phyloP scores from a whole-genome alignment of 306 rosid species.

The Lathyrus aphaca region DNA sequence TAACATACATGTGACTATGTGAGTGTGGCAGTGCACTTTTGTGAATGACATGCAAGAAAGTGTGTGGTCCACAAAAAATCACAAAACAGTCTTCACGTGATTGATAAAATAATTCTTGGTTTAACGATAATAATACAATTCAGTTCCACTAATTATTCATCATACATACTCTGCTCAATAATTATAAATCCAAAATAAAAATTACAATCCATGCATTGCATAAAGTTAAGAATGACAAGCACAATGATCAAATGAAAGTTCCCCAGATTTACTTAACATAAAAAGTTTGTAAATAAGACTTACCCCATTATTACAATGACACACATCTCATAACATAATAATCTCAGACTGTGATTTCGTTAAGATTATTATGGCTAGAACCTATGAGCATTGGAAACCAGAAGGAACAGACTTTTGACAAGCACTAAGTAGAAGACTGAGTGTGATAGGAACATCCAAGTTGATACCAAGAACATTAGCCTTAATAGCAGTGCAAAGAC shows the following conservation, averaged over 20 bases:
- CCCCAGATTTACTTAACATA: background rate
- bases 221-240: slow-evolving; percentile 2
- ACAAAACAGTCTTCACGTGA: background rate
- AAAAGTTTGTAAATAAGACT: slow-evolving; percentile 18
- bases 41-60: no score
- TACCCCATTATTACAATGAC: slow-evolving; percentile 23
- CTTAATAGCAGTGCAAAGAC: slow-evolving; percentile 84
- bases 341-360: background rate
- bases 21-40: no score
- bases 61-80: background rate
- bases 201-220: slow-evolving; percentile 17
- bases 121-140: background rate
- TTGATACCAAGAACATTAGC: slow-evolving; percentile 76
- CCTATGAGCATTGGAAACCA: slow-evolving; percentile 60
- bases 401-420: slow-evolving; percentile 70
- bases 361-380: background rate
- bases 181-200: no score
- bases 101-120: background rate
- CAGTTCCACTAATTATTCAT: background rate
- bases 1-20: no score
- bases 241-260: background rate
- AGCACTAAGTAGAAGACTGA: slow-evolving; percentile 63
- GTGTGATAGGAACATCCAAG: slow-evolving; percentile 63
- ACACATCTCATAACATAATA: slow-evolving; percentile 4
- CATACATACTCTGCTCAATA: background rate